A percentile compares a stretch with the other conserved stretches of the same genome.
Evolutionary conservation across 1,139 yeast genomes (phyloP).

Genomic region (Candida frijolesensis): DNA sequence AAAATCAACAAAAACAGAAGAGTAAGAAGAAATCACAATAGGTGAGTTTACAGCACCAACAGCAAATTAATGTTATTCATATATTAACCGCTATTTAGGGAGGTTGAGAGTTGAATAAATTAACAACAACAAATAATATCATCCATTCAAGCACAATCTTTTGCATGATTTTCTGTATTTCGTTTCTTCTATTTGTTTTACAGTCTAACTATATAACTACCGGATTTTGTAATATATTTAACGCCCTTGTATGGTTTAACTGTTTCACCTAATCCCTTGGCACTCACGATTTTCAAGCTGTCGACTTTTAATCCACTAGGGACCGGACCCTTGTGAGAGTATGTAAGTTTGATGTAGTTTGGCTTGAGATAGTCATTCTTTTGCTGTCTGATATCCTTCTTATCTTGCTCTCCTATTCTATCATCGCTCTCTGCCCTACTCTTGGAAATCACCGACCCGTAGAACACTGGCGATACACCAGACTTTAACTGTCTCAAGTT

Average conservation of each 20-base stretch:
- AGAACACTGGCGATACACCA: constrained; percentile 66
- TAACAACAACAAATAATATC: neutral
- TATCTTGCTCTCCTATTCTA: constrained; percentile 15
- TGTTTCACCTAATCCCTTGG: constrained; percentile 60
- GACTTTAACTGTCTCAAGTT: constrained; percentile 58
- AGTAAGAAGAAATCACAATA: constrained; percentile 33
- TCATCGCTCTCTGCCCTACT: neutral
- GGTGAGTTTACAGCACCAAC: constrained; percentile 1
- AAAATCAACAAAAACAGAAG: constrained; percentile 49
- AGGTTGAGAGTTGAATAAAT: constrained; percentile 7
- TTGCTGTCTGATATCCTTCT: constrained; percentile 9
- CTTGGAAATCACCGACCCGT: constrained; percentile 48
- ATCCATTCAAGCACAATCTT: neutral
- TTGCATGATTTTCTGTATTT: neutral
- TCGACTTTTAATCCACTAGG: constrained; percentile 79
- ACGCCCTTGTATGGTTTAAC: constrained; percentile 92
- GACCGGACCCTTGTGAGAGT: constrained; percentile 65
- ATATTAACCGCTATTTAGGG: constrained; percentile 11
- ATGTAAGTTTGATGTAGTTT: constrained; percentile 52
- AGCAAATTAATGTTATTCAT: neutral
- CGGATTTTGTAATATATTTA: constrained; percentile 71
- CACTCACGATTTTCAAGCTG: constrained; percentile 58
- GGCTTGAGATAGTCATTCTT: constrained; percentile 38
- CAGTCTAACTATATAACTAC: constrained; percentile 55
- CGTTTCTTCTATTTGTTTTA: constrained; percentile 8